A percentile compares a stretch with the other conserved stretches of the same genome.
phyloP scores from a whole-genome alignment of 2,329 filamentous ascomycete species.

The Drechmeria coniospora region DNA sequence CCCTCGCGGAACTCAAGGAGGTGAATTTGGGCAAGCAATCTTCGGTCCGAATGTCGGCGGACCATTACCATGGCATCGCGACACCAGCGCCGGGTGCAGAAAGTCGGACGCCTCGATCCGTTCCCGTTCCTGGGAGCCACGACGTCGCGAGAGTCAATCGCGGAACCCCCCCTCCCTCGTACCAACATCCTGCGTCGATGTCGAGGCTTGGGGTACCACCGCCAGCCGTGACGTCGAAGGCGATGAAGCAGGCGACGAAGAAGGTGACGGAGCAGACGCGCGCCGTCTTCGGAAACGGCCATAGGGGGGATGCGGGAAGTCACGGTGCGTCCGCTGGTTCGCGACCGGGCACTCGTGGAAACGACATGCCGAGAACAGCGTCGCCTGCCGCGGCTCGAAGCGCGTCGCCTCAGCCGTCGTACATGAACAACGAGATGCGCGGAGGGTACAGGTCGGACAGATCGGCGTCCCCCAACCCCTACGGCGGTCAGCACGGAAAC shows the following conservation, averaged over 20 bases:
- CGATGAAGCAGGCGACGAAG: slow-evolving; percentile 91
- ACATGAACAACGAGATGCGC: slow-evolving; percentile 30
- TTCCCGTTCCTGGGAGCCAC: slow-evolving; percentile 41
- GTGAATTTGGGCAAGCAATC: slow-evolving; percentile 63
- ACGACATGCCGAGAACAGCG: slow-evolving; percentile 40
- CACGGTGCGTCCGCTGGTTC: slow-evolving; percentile 26
- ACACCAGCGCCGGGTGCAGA: slow-evolving; percentile 53
- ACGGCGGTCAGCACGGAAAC: slow-evolving; percentile 24
- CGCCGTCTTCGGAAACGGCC: slow-evolving; percentile 50
- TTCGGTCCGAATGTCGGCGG: slow-evolving; percentile 75
- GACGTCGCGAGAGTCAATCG: slow-evolving; percentile 41
- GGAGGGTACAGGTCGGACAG: slow-evolving; percentile 30
- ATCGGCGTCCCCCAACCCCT: slow-evolving; percentile 50
- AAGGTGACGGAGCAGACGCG: slow-evolving; percentile 74
- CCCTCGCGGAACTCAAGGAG: slow-evolving; percentile 82
- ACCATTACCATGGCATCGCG: slow-evolving; percentile 83
- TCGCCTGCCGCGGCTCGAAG: slow-evolving; percentile 56
- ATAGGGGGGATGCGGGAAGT: slow-evolving; percentile 11
- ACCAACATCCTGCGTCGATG: slow-evolving; percentile 49
- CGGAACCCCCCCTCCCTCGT: slow-evolving; percentile 75
- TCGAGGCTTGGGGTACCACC: slow-evolving; percentile 77
- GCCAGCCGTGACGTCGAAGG: slow-evolving; percentile 79
- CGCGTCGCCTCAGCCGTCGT: slow-evolving; percentile 47
- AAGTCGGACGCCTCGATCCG: slow-evolving; percentile 24
- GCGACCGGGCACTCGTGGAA: slow-evolving; percentile 43